Percentiles rank a stretch among this genome's conserved stretches.
phyloP scores from a whole-genome alignment of 345 rosid genomes.

The Eucalyptus pumila region DNA sequence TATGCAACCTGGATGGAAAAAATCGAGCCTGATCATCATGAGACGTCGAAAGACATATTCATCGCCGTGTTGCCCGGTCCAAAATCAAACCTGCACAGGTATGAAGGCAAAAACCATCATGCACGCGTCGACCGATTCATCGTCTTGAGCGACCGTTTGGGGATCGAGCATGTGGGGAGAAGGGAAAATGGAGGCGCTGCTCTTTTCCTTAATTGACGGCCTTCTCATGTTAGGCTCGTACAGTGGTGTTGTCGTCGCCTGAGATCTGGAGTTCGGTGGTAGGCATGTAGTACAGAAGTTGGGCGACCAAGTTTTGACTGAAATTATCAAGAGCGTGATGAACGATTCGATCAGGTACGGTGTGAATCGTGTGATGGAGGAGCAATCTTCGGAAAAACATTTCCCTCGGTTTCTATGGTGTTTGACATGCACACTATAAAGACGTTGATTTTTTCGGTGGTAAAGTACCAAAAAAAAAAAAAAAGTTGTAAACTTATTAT shows the following conservation, averaged over 20 bases:
- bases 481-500: fast-evolving
- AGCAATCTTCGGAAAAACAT: not conserved
- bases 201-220: not conserved
- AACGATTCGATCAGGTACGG: not conserved
- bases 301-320: not conserved
- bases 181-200: not conserved
- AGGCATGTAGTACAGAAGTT: not conserved
- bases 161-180: not conserved
- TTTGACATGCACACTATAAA: not conserved
- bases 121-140: not conserved
- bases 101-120: not conserved
- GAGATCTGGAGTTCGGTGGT: not conserved
- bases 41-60: not conserved
- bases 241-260: not conserved
- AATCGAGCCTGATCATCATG: not conserved
- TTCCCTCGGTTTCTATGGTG: not conserved
- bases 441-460: not conserved
- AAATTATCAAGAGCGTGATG: not conserved
- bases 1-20: not conserved
- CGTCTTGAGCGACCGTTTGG: not conserved
- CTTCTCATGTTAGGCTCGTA: not conserved
- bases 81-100: not conserved
- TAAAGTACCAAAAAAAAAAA: too few relatives aligned
- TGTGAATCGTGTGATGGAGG: not conserved
- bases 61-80: not conserved